Evolutionary conservation across 1,284 basidiomycete species (phyloP).

Genomic region (Ceratobasidium sp.): DNA sequence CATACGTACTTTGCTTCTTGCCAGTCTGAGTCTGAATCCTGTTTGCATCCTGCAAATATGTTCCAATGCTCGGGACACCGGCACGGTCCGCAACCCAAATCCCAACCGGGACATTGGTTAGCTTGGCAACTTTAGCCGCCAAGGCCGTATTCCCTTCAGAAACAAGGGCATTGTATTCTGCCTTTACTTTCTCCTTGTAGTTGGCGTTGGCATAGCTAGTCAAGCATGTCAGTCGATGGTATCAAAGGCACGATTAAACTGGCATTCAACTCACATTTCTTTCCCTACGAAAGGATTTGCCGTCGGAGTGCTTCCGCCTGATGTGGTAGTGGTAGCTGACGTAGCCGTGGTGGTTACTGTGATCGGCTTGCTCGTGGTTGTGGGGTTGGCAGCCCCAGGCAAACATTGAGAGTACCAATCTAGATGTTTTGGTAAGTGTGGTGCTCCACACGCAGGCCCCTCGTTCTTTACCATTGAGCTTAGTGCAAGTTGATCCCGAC

Average conservation of each 20-base stretch:
- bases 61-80: conserved; percentile 2
- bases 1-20: conserved; percentile 7
- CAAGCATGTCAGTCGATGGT: neutral
- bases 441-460: neutral
- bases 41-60: conserved; percentile 9
- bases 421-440: neutral
- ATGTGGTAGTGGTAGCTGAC: neutral
- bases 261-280: neutral
- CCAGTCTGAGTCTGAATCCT: conserved; percentile 5
- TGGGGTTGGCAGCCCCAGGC: neutral
- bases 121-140: too few species aligned
- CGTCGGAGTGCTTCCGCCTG: neutral
- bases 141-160: too few species aligned
- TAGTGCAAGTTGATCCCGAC: neutral
- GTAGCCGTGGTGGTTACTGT: neutral
- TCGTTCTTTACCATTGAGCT: conserved; percentile 11
- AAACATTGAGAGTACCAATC: conserved; percentile 21
- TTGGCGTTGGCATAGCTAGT: conserved; percentile 7
- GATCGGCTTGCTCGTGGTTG: neutral
- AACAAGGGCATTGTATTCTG: too few species aligned
- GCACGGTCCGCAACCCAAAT: conserved; percentile 28
- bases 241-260: neutral
- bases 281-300: conserved; percentile 12
- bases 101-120: neutral
- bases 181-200: conserved; percentile 26